These are phyloP conservation scores for Ampelomyces quisqualis DNA, from an alignment of 2,329 filamentous ascomycete species.

Conservation along the genomic window DNA sequence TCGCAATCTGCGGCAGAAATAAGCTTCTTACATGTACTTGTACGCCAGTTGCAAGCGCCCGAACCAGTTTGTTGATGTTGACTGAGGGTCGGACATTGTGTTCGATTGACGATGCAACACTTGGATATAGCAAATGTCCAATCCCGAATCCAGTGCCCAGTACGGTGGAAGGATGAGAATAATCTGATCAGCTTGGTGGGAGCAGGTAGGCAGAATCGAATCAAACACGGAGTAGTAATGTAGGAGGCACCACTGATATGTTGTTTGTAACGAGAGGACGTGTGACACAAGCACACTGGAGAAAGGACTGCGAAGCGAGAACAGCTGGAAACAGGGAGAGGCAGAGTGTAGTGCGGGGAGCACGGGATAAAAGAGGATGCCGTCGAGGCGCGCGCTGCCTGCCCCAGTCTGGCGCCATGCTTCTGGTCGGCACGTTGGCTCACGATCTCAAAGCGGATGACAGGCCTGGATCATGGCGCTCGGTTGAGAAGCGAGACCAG, in stretches of 20 bases:
- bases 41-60: constrained; percentile 40
- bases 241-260: constrained; percentile 1
- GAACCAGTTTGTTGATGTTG: constrained; percentile 29
- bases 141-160: background rate
- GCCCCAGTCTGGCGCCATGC: constrained; percentile 30
- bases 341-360: constrained; percentile 19
- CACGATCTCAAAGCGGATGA: constrained; percentile 39
- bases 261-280: constrained; percentile 36
- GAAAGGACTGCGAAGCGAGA: constrained; percentile 22
- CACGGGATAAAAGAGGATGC: constrained; percentile 30
- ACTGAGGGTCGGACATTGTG: constrained; percentile 19
- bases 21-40: constrained; percentile 43
- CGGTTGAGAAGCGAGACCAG: constrained; percentile 17
- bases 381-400: constrained; percentile 20
- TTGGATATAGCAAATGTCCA: background rate
- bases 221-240: constrained; percentile 14
- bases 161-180: constrained; percentile 12
- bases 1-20: background rate
- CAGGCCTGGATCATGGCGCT: constrained; percentile 27
- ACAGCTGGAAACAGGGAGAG: constrained; percentile 22
- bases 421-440: constrained; percentile 26
- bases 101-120: background rate
- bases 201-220: constrained; percentile 19
- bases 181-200: too few relatives aligned
- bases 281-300: constrained; percentile 36